Conservation (phyloP, 2,329 filamentous ascomycete species). For the Scedosporium boydii region DNA sequence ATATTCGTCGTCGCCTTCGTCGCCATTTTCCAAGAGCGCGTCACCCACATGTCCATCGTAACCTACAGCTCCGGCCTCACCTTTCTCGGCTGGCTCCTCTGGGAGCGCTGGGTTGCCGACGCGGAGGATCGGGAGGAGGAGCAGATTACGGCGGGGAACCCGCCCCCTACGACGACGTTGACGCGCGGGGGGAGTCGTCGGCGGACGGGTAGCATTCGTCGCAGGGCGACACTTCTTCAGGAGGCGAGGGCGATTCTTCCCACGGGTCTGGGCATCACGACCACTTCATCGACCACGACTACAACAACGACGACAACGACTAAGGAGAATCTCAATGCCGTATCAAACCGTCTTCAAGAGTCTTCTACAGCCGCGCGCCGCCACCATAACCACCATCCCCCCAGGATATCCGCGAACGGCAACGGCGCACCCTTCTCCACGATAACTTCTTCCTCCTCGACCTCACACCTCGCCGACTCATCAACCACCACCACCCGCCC, state of each 20-base stretch:
- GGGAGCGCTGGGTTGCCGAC: constrained; percentile 82
- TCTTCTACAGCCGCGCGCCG: constrained; percentile 22
- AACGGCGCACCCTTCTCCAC: not conserved
- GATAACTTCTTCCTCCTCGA: not conserved
- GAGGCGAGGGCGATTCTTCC: constrained; percentile 6
- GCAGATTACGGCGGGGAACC: constrained; percentile 14
- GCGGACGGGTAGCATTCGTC: constrained; percentile 15
- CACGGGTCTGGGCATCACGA: not conserved
- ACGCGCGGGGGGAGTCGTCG: constrained; percentile 27
- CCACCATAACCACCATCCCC: constrained; percentile 38
- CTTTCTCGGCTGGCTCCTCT: constrained; percentile 78
- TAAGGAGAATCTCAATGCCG: constrained; percentile 4
- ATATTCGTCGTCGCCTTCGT: constrained; percentile 94
- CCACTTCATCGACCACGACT: not conserved
- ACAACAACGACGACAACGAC: constrained; percentile 7
- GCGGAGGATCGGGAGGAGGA: constrained; percentile 44
- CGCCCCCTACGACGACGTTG: constrained; percentile 19
- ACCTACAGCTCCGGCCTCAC: constrained; percentile 77
- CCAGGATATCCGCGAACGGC: constrained; percentile 8
- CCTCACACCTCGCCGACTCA: not conserved
- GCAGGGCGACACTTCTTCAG: constrained; percentile 5
- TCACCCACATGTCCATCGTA: constrained; percentile 85
- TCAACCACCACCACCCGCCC: constrained; percentile 42
- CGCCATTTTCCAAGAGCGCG: constrained; percentile 74
- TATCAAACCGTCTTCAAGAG: not conserved